Base-by-base conservation (phyloP, 129 eudicot species). In the Chrysanthemum makinoi region DNA sequence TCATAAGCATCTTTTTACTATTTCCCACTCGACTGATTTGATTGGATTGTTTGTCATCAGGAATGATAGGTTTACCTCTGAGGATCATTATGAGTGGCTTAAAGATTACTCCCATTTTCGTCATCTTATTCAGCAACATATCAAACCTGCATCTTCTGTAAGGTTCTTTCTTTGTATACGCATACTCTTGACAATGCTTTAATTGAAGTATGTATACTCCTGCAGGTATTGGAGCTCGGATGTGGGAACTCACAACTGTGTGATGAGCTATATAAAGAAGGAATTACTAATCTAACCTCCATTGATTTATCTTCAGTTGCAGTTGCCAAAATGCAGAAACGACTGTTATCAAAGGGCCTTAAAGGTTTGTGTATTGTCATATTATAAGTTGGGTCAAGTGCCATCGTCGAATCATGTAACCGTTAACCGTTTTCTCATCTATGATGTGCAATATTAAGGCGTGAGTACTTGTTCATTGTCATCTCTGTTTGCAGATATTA, bases 41-140 rank as follows among this genome's bases (percentile, higher is more conserved):
- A 39, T 39, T 39, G 46, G 46, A 8, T 39, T 39, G 10, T 39
- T 39, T 11, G 24, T 74, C 0, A 65, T 55, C 82, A 89, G 98
- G 98, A 88, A 94, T 65, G 83, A 86, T 61, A 89, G 98, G 52
- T 94, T 89, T 53, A 66, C 83, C 60, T 60, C 75, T 1, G 98
- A 94, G 75, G 98, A 94, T 63, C 98, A 94, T 77, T 94, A 94
- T 58, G 98, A 94, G 74, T 94, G 98, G 96, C 82, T 94, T 70
- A 89, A 94, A 75, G 98, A 89, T 72, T 94, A 94, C 76, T 85
- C 97, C 4, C 96, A 94, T 81, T 94, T 94, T 78, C 95, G 90
- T 26, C 96, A 89, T 79, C 87, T 94, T 64, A 85, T 89, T 69
- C 85, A 82, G 16, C 79, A 86, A 15, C 84, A 87, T 75, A 75